Conservation (phyloP, 2,329 filamentous ascomycete genomes). For the Sarocladium strictum region DNA sequence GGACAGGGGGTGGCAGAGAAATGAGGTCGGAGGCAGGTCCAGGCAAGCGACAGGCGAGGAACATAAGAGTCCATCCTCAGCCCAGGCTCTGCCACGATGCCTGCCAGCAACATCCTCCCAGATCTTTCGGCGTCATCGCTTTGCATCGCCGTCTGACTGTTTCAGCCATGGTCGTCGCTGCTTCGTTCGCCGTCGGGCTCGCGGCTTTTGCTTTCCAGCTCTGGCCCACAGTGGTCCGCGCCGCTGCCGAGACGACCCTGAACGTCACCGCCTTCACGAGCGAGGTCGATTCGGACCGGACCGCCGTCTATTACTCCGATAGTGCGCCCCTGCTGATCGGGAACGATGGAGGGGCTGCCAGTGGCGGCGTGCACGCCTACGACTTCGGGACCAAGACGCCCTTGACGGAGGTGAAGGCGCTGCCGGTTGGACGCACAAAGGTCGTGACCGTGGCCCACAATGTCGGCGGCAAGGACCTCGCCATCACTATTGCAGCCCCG, state of each 20-base stretch:
- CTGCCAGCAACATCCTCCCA: too few species aligned
- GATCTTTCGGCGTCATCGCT: too few species aligned
- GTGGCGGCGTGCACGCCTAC: constrained; percentile 36
- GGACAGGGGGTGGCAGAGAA: too few species aligned
- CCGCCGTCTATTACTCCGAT: constrained; percentile 31
- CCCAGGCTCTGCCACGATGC: neutral
- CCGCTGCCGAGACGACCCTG: constrained; percentile 14
- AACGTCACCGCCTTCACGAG: constrained; percentile 27
- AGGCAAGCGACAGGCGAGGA: too few species aligned
- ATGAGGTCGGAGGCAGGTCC: neutral
- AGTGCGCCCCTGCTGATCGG: constrained; percentile 32
- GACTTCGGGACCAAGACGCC: constrained; percentile 22
- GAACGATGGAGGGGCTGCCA: constrained; percentile 37
- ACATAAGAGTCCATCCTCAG: neutral
- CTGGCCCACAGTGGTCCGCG: neutral
- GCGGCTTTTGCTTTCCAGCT: neutral
- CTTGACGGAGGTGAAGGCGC: constrained; percentile 24
- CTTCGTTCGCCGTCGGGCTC: neutral
- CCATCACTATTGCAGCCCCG: constrained; percentile 35
- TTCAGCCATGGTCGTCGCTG: neutral
- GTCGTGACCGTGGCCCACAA: constrained; percentile 33
- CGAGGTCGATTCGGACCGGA: constrained; percentile 35
- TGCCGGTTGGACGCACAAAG: constrained; percentile 38
- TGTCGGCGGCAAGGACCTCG: constrained; percentile 28
- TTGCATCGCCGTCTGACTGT: too few species aligned